These are phyloP conservation scores for barley (Hordeum vulgare) DNA, from an alignment of 176 grass and related monocot species.

Conservation along the genomic window DNA sequence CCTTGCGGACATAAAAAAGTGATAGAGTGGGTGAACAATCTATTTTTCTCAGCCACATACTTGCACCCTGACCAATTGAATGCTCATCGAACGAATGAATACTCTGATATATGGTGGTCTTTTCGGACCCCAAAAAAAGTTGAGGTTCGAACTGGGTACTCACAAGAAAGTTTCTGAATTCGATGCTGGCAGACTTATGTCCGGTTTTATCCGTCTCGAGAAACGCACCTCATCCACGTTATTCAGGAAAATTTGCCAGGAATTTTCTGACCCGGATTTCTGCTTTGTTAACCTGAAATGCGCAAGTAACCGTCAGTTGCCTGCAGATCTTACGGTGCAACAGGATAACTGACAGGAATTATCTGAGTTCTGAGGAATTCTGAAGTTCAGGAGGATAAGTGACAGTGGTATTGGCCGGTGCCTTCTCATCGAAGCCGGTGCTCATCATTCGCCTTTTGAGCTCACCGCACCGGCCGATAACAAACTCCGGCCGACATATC, in stretches of 20 bases:
- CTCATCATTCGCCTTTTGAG: conserved; percentile 16
- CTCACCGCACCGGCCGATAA: conserved; percentile 31
- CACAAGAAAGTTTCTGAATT: background rate
- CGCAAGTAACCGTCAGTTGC: background rate
- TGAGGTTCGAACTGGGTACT: background rate
- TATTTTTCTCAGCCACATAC: too few relatives aligned
- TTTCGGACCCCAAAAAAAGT: background rate
- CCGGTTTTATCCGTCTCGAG: conserved; percentile 7
- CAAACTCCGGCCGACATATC: conserved; percentile 9
- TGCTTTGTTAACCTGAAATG: background rate
- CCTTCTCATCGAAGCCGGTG: background rate
- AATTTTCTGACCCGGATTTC: background rate
- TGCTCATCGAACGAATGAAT: background rate
- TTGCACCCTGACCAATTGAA: background rate
- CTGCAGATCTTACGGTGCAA: background rate
- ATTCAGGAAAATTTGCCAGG: background rate
- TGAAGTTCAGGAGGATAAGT: background rate
- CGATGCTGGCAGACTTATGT: background rate
- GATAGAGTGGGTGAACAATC: too few relatives aligned
- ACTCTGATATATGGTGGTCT: background rate
- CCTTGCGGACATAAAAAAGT: too few relatives aligned
- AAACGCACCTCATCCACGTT: background rate
- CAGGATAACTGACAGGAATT: too few relatives aligned
- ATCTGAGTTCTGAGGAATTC: background rate
- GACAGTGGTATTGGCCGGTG: background rate